Conservation (phyloP, 2,329 filamentous ascomycete species). For the Ophiostoma tasmaniense region DNA sequence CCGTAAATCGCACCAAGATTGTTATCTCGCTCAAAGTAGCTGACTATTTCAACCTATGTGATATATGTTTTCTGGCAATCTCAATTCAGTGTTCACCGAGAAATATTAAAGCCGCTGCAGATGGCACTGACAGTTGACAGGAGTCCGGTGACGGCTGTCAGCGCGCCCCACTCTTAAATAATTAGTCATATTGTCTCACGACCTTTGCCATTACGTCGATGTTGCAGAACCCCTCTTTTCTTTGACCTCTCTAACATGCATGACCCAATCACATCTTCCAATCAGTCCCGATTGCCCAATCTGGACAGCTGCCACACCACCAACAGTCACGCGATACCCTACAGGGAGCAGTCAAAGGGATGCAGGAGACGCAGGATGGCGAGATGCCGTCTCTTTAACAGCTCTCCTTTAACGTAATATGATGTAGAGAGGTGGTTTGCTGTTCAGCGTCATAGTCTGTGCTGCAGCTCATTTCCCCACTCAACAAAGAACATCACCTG, state of each 20-base stretch:
- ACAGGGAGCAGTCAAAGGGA: background rate
- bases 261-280: background rate
- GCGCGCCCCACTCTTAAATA: background rate
- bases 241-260: background rate
- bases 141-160: background rate
- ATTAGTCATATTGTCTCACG: background rate
- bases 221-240: background rate
- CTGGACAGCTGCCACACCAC: background rate
- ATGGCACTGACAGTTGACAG: background rate
- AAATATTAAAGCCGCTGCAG: no score
- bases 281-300: background rate
- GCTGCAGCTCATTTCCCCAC: background rate
- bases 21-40: no score
- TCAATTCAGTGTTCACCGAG: no score
- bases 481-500: conserved; percentile 5
- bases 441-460: background rate
- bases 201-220: background rate
- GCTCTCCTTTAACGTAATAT: background rate
- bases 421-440: background rate
- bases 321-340: background rate
- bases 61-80: no score
- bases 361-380: background rate
- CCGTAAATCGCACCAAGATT: no score
- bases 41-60: no score
- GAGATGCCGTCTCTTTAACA: background rate